These are phyloP conservation scores for Naganishia randhawae DNA, from an alignment of 768 basidiomycete species.

Conservation along the genomic window DNA sequence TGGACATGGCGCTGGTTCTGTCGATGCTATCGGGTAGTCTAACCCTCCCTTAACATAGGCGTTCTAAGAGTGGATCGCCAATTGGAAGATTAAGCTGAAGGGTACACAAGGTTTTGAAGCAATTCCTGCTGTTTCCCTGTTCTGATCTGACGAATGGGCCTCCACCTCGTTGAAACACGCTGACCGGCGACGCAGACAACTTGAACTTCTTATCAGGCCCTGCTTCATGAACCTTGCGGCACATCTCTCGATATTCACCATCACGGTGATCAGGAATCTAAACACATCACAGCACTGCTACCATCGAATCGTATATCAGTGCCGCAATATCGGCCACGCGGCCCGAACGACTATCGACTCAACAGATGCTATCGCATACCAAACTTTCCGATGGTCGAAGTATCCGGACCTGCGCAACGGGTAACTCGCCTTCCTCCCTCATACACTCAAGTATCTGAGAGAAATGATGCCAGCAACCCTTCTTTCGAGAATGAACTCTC, in stretches of 20 bases:
- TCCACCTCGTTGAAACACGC: not conserved
- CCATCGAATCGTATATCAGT: not conserved
- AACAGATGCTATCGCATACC: not conserved
- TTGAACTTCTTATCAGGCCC: not conserved
- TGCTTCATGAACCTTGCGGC: not conserved
- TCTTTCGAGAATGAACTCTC: not conserved
- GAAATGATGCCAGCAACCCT: not conserved
- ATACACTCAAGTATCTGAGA: not conserved
- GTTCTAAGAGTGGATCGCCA: too few relatives aligned
- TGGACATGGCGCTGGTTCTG: not conserved
- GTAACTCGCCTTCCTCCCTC: not conserved
- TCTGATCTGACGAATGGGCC: constrained; percentile 18
- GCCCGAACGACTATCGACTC: not conserved
- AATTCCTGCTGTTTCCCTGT: not conserved
- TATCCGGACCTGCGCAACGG: not conserved
- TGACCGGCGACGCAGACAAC: not conserved
- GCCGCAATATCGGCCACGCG: not conserved
- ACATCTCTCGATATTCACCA: not conserved
- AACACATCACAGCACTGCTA: not conserved
- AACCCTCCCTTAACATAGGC: too few relatives aligned
- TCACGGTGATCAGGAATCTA: not conserved
- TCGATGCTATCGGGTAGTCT: too few relatives aligned
- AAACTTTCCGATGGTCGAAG: not conserved
- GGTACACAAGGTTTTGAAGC: not conserved
- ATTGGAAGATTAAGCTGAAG: too few relatives aligned